These are phyloP conservation scores for Trapa incisa DNA, from an alignment of 345 rosid species.

Conservation along the genomic window DNA sequence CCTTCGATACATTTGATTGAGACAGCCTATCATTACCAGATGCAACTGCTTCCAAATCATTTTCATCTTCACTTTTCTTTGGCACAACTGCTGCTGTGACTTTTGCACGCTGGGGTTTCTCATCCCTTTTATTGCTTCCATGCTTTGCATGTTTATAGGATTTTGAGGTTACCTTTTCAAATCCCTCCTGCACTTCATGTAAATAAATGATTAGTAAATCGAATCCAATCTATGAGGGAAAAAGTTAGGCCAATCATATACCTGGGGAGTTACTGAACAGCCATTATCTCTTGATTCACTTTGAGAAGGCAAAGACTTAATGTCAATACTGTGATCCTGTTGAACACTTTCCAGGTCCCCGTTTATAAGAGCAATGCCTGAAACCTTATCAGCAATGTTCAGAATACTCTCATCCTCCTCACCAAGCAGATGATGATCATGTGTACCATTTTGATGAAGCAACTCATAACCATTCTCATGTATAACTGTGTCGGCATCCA, in stretches of 20 bases:
- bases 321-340: conserved; percentile 17
- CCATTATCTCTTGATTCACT: conserved; percentile 17
- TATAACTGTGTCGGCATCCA: conserved; percentile 38
- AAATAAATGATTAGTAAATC: conserved; percentile 4
- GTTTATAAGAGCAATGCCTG: conserved; percentile 15
- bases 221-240: conserved; percentile 4
- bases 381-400: conserved; percentile 15
- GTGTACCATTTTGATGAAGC: conserved; percentile 45
- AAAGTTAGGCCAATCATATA: conserved; percentile 10
- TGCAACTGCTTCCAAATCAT: conserved; percentile 36
- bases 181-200: conserved; percentile 33
- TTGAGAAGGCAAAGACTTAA: conserved; percentile 3
- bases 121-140: conserved; percentile 36
- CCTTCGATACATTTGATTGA: conserved; percentile 32
- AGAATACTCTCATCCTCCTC: conserved; percentile 25
- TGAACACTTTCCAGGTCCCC: conserved; percentile 21
- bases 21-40: conserved; percentile 33
- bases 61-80: conserved; percentile 38
- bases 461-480: conserved; percentile 33
- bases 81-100: conserved; percentile 25
- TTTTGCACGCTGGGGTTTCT: conserved; percentile 32
- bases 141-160: conserved; percentile 26
- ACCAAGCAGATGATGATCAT: conserved; percentile 18
- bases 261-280: conserved; percentile 33
- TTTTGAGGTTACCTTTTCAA: conserved; percentile 22